phyloP scores from a whole-genome alignment of 805 yeast species.

The Metschnikowia corniflorae region DNA sequence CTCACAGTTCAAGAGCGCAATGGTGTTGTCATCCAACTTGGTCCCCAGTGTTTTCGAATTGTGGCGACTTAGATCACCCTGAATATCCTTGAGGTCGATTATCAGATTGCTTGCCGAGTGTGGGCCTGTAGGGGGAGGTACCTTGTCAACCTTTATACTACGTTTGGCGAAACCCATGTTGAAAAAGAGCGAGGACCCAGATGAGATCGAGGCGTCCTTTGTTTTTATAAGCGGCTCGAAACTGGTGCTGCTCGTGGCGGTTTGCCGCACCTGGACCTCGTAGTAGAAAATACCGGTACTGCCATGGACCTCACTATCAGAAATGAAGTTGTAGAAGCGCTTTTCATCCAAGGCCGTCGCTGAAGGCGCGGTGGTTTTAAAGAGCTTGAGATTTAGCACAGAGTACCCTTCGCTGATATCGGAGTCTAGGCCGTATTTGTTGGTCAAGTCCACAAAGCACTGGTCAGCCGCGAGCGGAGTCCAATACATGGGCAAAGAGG shows the following conservation, averaged over 20 bases:
- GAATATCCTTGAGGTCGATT: constrained; percentile 30
- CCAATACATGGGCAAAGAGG: constrained; percentile 39
- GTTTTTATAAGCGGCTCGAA: constrained; percentile 31
- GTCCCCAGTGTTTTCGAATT: constrained; percentile 5
- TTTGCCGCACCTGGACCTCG: constrained; percentile 37
- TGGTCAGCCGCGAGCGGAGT: constrained; percentile 31
- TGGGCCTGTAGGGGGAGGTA: constrained; percentile 7
- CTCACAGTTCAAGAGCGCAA: constrained; percentile 27
- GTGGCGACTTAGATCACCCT: constrained; percentile 24
- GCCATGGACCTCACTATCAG: constrained; percentile 32
- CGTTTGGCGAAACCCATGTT: constrained; percentile 35
- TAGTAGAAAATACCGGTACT: constrained; percentile 39
- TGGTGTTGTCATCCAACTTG: constrained; percentile 18
- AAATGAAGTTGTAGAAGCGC: constrained; percentile 35
- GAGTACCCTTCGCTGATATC: constrained; percentile 29
- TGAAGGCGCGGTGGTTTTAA: constrained; percentile 1
- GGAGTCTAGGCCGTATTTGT: constrained; percentile 23
- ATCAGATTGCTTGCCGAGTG: constrained; percentile 12
- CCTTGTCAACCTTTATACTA: constrained; percentile 22
- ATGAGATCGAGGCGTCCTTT: constrained; percentile 33
- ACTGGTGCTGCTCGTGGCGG: constrained; percentile 28
- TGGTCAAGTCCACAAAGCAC: constrained; percentile 22
- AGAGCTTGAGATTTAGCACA: constrained; percentile 23
- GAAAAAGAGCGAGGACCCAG: constrained; percentile 29
- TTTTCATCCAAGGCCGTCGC: neutral